Evolutionary conservation across 2,329 filamentous ascomycete genomes (phyloP), one percentile per base, ranked within the genome.

Genomic region (Monosporascus cannonballus): DNA sequence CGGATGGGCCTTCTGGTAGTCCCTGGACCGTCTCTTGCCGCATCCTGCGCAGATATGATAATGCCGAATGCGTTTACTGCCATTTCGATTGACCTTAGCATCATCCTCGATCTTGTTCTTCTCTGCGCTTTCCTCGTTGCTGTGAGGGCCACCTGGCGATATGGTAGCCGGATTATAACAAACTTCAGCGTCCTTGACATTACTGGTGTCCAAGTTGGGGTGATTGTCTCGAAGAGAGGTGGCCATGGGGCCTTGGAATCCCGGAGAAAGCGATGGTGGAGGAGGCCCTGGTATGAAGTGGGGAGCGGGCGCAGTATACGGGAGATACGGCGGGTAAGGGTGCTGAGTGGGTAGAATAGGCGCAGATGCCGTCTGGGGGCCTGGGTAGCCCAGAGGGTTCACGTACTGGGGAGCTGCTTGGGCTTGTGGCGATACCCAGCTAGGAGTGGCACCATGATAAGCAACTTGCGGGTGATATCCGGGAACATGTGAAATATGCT

Each of bases 1-100:
- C 18, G 61, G 61, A 48, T 65, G 55, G 42, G 45, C 52, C 34
- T 42, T 57, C n/a, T 63, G 62, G 22, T 63, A 64, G 41, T 41
- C 48, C 39, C 44, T 50, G 17, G 64, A 63, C 15, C 62, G 54
- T 49, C 56, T 59, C 46, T 59, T 59, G 25, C 64, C 64, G 50
- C 64, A 66, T 17, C 54, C 60, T 17, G 56, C 54, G 24, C 64
- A 66, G 18, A 59, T 48, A 56, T 64, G 61, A 34, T 51, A 24
- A 50, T 65, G 61, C 11, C 49, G 59, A 27, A 63, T 61, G 34
- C 56, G 56, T 42, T 58, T 61, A 20, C 60, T 51, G 30, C 62
- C 48, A 14, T 53, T 24, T 4, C n/a, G 17, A n/a, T 41, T 17
- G 48, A 17, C 14, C 48, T 56, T 22, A 20, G 45, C 48, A 15